Base-by-base conservation (phyloP, 306 rosid species). In the Gleditsia sinensis region DNA sequence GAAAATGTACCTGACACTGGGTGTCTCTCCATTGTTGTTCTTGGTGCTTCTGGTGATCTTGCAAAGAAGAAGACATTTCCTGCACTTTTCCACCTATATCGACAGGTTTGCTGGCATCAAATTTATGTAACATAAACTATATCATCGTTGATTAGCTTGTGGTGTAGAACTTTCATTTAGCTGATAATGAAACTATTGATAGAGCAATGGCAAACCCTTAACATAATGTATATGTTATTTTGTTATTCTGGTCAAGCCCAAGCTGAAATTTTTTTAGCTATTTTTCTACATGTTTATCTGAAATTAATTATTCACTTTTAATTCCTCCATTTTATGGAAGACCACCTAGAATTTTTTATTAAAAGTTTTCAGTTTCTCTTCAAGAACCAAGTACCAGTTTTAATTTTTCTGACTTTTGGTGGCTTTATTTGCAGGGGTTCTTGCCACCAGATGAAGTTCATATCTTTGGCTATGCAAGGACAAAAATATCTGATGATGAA, bases 21-120 rank as follows among this genome's bases (percentile, higher is more conserved):
- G 40, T 67, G 87, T 25, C 93, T 94, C 56, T 86, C 98, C 61
- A 90, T 94, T 30, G 43, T 92, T 27, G 97, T 94, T 79, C 99
- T 94, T 40, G 99, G 99, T 33, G 97, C 99, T 49, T 94, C 97
- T 13, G 97, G 99, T 63, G 99, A 94, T 86, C 99, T 94, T 82
- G 99, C 99, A 78, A 94, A 90, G 81, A 94, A 92, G 90, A 94
- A 94, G 88, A 94, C 99, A 39, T 94, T 94, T 74, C 99, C 99
- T 1, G 99, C 99, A 25, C 96, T 94, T 17, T 94, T 84, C 80
- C 71, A 88, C 81, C 93, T 94, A 30, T 94, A 83, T 73, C 83
- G 49, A 40, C 99, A 92, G 99, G 99, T 92, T 61, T 69, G 27
- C 33, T 10, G 13, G 23, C 25, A 10, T 43, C 4, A 23, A 32